Evolutionary conservation across 192 early-diverging fungal species (phyloP).

Genomic region (Backusella westeae): DNA sequence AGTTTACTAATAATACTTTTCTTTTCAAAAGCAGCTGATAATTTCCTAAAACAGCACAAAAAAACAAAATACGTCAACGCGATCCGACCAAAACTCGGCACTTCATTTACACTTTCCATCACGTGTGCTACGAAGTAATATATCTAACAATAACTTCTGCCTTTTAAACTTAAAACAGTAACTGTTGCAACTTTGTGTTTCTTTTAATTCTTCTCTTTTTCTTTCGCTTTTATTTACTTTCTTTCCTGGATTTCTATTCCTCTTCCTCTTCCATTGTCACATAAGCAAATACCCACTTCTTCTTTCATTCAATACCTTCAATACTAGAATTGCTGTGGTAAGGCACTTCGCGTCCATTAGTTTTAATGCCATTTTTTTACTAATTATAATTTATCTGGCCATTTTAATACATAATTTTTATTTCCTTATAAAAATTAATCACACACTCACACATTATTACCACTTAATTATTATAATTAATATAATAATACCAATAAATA

Average conservation of each 20-base stretch:
- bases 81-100: slow-evolving; percentile 4
- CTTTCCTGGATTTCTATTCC: slow-evolving; percentile 2
- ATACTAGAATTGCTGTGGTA: neutral
- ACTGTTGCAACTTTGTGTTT: neutral
- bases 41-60: neutral
- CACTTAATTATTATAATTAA: neutral
- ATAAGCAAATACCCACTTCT: neutral
- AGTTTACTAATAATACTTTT: neutral
- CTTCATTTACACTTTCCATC: neutral
- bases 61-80: neutral
- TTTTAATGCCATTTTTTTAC: neutral
- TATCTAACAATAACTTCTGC: neutral
- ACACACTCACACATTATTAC: neutral
- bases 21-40: neutral
- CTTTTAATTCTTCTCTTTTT: neutral
- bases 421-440: neutral
- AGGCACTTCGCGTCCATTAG: neutral
- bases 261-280: neutral
- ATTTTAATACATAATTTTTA: neutral
- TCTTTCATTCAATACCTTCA: neutral
- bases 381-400: neutral
- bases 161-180: slow-evolving; percentile 9
- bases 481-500: neutral
- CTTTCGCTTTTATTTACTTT: neutral
- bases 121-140: neutral